Evolutionary conservation across 129 eudicot species (phyloP), one percentile per base, ranked within the genome.

Genomic region (Flaveria brownii): DNA sequence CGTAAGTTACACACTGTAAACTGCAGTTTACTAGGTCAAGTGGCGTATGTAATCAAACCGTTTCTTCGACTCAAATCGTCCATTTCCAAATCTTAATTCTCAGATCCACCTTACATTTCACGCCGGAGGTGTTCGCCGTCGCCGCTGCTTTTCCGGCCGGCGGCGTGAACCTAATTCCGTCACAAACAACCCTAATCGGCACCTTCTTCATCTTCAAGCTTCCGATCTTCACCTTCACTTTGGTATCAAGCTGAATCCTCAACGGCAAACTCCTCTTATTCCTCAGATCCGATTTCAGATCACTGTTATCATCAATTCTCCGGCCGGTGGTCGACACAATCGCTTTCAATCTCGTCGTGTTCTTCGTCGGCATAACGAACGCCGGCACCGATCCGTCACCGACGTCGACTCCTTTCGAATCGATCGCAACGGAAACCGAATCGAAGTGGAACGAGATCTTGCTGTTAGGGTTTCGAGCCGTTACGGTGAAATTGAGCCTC

Each of bases 81-180:
- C 90, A 86, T 72, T 76, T 87, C 87, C 88, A 87, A 82, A 88
- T 88, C 88, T 88, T 88, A 56, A 91, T 66, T 30, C 89, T 64
- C 14, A 85, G 81, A 79, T 91, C 89, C 72, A 88, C 94, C 65
- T 91, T 81, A 83, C 97, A 91, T 50, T 91, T 88, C 3, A 84
- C 87, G 61, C 60, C 72, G 22, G 88, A 71, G 43, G 85, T 82
- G 2, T 65, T 72, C 3, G 91, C 91, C 56, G 66, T 74, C 79
- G 88, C 30, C 36, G 84, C 64, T 7, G 83, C 25, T 62, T 83
- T 86, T 10, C 97, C 97, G 33, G 74, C 17, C 0, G 91, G 90
- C 2, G 72, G 78, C 33, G 72, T 57, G 43, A 81, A 80, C 70
- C 60, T 80, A 16, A 87, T 80, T 16, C 95, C 92, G 22, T 52